Percentiles rank a stretch among this genome's conserved stretches.
phyloP scores from a whole-genome alignment of 1,139 yeast species.

The Saccharomyces uvarum region DNA sequence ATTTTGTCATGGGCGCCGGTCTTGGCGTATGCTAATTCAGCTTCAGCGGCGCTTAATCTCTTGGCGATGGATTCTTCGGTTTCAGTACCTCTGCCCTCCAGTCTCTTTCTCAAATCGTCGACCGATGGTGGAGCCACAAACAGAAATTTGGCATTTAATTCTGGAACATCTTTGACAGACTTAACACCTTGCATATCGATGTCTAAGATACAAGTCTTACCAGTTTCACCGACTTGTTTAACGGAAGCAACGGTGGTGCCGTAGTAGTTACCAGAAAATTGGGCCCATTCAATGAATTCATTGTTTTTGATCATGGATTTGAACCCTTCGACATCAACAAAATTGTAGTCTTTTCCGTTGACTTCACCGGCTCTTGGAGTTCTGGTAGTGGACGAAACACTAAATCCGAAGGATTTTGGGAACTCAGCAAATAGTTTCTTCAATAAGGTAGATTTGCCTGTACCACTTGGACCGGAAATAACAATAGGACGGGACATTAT shows the following conservation, averaged over 20 bases:
- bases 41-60: slow-evolving; percentile 77
- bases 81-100: slow-evolving; percentile 89
- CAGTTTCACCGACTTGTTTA: slow-evolving; percentile 44
- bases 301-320: slow-evolving; percentile 61
- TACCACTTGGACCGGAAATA: slow-evolving; percentile 93
- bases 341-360: slow-evolving; percentile 84
- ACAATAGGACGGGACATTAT: slow-evolving; percentile 70
- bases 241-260: slow-evolving; percentile 89
- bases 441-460: slow-evolving; percentile 91
- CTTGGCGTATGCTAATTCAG: slow-evolving; percentile 81
- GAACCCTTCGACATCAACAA: slow-evolving; percentile 71
- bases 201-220: slow-evolving; percentile 79
- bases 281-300: slow-evolving; percentile 95
- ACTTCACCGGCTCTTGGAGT: slow-evolving; percentile 85
- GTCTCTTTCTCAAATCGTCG: slow-evolving; percentile 63
- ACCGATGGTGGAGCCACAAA: slow-evolving; percentile 91
- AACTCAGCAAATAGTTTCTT: slow-evolving; percentile 83
- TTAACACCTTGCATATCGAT: slow-evolving; percentile 99
- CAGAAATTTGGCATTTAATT: slow-evolving; percentile 74
- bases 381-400: slow-evolving; percentile 92
- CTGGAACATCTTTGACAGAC: slow-evolving; percentile 67
- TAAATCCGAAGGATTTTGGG: slow-evolving; percentile 86
- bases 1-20: slow-evolving; percentile 88
- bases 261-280: slow-evolving; percentile 92
- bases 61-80: slow-evolving; percentile 74